Conservation (phyloP, 2,329 filamentous ascomycete genomes). For the Neopestalotiopsis sp. region DNA sequence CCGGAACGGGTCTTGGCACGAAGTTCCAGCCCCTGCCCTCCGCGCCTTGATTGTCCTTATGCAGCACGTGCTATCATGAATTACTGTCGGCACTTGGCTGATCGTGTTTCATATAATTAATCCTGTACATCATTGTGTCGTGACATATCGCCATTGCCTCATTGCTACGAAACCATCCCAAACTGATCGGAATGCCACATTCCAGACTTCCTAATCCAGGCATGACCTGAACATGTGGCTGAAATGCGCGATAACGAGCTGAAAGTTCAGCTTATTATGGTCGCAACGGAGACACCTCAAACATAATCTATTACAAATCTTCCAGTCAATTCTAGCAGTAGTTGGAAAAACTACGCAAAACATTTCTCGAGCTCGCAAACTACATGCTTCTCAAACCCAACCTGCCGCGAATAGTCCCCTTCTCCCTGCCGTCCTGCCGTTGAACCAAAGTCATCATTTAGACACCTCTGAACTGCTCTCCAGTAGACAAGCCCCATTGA, state of each 20-base stretch:
- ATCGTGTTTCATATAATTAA: not conserved
- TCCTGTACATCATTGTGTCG: not conserved
- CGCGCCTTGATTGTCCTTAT: not conserved
- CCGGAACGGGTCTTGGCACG: constrained; percentile 11
- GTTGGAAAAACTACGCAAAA: not conserved
- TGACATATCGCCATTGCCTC: not conserved
- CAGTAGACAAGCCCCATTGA: not conserved
- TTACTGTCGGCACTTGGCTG: not conserved
- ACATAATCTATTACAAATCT: not conserved
- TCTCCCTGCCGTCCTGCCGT: not conserved
- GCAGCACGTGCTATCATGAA: not conserved
- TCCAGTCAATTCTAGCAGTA: too few relatives aligned
- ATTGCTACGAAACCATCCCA: not conserved
- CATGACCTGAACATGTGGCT: not conserved
- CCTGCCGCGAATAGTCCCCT: not conserved
- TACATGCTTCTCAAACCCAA: not conserved
- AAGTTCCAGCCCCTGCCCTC: not conserved
- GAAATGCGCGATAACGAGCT: not conserved
- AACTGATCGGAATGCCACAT: not conserved
- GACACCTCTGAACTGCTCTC: not conserved
- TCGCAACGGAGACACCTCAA: not conserved
- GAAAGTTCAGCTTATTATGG: not conserved
- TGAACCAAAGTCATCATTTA: not conserved
- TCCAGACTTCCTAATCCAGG: not conserved
- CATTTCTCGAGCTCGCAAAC: not conserved